Evolutionary conservation across 495 filamentous ascomycete species (phyloP).

Genomic region (Tuber aestivum): DNA sequence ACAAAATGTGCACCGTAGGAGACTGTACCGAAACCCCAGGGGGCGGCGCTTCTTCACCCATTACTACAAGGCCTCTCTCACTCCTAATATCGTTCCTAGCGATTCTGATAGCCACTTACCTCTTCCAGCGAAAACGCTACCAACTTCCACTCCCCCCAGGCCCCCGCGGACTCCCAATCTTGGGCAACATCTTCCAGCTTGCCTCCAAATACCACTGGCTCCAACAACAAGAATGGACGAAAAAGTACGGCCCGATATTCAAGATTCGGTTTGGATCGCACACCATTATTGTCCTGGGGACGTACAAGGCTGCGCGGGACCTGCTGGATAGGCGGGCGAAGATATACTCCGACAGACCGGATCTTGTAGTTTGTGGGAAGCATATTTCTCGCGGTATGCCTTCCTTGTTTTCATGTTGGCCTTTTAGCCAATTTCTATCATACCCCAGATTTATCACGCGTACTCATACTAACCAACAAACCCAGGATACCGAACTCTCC

Average conservation of each 20-base stretch:
- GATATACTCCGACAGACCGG: conserved; percentile 52
- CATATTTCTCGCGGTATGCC: neutral
- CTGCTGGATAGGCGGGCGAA: conserved; percentile 52
- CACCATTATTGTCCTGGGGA: conserved; percentile 52
- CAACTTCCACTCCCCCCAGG: neutral
- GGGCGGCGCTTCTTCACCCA: neutral
- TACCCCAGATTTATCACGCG: conserved; percentile 12
- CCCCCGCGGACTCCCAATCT: conserved; percentile 40
- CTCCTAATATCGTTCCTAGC: neutral
- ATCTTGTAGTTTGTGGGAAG: conserved; percentile 38
- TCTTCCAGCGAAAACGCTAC: neutral
- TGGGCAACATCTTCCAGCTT: conserved; percentile 52
- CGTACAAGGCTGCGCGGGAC: conserved; percentile 54
- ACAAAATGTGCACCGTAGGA: neutral
- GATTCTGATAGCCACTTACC: neutral
- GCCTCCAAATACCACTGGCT: conserved; percentile 51
- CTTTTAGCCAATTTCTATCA: neutral
- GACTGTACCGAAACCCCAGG: neutral
- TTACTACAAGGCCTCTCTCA: neutral
- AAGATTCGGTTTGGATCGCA: conserved; percentile 49
- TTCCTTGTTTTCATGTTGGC: neutral
- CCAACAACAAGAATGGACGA: conserved; percentile 56
- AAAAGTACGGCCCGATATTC: conserved; percentile 54
- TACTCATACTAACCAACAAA: conserved; percentile 30
- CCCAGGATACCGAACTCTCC: conserved; percentile 41